Conservation (phyloP, 2,329 filamentous ascomycete species). For the Coniella lustricola region DNA sequence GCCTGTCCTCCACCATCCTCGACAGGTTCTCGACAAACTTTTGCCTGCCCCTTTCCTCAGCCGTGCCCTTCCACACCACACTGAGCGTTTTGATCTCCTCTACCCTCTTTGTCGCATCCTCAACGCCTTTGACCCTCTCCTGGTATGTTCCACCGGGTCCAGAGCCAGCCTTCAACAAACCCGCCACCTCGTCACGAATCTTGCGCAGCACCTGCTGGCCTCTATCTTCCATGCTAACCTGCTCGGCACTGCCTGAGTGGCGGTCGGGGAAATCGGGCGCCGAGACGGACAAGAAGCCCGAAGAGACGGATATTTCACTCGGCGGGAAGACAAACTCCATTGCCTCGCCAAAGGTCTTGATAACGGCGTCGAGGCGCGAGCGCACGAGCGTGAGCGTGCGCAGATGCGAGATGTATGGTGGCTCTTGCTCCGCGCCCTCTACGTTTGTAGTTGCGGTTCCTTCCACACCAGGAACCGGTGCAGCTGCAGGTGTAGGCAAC, state of each 20-base stretch:
- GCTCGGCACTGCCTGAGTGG: slow-evolving; percentile 35
- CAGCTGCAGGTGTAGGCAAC: slow-evolving; percentile 12
- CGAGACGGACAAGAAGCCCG: slow-evolving; percentile 84
- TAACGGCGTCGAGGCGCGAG: slow-evolving; percentile 76
- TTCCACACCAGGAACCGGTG: background rate
- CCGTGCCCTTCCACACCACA: slow-evolving; percentile 89
- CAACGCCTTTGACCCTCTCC: slow-evolving; percentile 56
- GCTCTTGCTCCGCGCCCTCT: slow-evolving; percentile 35
- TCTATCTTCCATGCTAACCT: slow-evolving; percentile 73
- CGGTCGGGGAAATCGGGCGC: slow-evolving; percentile 53
- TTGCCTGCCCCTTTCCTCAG: slow-evolving; percentile 78
- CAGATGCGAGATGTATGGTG: slow-evolving; percentile 67
- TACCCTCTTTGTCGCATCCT: slow-evolving; percentile 66
- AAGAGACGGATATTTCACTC: slow-evolving; percentile 75
- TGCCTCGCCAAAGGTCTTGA: slow-evolving; percentile 86
- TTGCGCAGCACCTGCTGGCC: slow-evolving; percentile 72
- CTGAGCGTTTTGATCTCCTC: slow-evolving; percentile 70
- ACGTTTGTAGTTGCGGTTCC: background rate
- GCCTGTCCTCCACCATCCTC: slow-evolving; percentile 74
- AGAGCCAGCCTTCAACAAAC: slow-evolving; percentile 47
- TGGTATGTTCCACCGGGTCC: slow-evolving; percentile 5
- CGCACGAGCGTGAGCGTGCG: slow-evolving; percentile 79
- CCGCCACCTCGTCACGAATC: slow-evolving; percentile 64
- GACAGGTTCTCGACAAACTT: slow-evolving; percentile 77
- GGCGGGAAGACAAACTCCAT: slow-evolving; percentile 94